Base-by-base conservation (phyloP, 805 yeast genomes). In the Zygosaccharomyces gambellarensis region DNA sequence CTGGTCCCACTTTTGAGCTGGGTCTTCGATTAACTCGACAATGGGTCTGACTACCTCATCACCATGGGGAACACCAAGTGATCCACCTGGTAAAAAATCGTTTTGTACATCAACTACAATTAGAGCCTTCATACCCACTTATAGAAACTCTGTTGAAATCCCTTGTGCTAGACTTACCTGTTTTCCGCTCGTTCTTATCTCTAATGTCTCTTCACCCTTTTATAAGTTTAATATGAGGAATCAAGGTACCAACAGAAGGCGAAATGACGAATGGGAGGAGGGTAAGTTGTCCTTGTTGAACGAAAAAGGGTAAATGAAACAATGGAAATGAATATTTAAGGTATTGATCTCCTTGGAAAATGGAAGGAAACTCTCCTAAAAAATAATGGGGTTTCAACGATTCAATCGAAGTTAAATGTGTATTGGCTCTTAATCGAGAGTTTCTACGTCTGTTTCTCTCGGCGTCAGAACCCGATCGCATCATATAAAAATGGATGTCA, bases 81-180 rank as follows among this genome's bases (percentile, higher is more conserved):
- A 68, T 0, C 97, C 97, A 27, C 72, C 61, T 0, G 89, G 83
- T 2, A 90, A 72, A 64, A 90, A 90, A 63, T 92, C 97, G 54
- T 85, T 82, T 63, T 90, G 97, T 11, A 90, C 68, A 59, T 90
- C 98, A 14, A 90, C 78, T 0, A 90, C 75, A 0, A 90, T 68
- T 31, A 90, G 69, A 0, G 96, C 96, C 43, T 50, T 54, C 55
- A 52, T 52, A 28, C 12, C 38, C 9, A 7, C 29, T 31, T 34
- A 19, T 17, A 5, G 17, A 8, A 4, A 14, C 9, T 25, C 9
- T 25, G 28, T 25, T 5, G 28, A 25, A 25, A 25, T 2, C 2
- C 9, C 9, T 25, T 25, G 28, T 25, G 28, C 9, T 17, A 17
- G 17, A 17, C 17, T 17, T 17, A 17, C 28, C 28, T 6, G 17